Evolutionary conservation across 768 basidiomycete genomes (phyloP).

Genomic region (Termitomyces sp.): DNA sequence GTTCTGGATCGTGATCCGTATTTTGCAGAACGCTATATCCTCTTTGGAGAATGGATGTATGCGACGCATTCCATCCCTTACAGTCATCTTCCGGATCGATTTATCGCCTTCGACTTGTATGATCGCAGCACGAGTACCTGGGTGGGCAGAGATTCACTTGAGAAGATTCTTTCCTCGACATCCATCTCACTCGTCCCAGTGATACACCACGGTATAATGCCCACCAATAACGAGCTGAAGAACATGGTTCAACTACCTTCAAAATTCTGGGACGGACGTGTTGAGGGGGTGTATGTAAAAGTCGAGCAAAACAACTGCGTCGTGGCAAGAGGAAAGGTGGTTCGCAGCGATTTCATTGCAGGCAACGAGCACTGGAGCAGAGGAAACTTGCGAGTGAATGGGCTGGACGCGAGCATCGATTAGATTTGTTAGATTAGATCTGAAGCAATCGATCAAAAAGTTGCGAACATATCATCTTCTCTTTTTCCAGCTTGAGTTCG

Average conservation of each 20-base stretch:
- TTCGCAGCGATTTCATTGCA: conserved; percentile 58
- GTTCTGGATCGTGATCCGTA: conserved; percentile 48
- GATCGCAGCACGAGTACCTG: conserved; percentile 47
- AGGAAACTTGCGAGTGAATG: conserved; percentile 38
- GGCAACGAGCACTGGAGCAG: conserved; percentile 63
- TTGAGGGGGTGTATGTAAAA: conserved; percentile 62
- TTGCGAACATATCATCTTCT: too few relatives aligned
- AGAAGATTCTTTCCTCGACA: conserved; percentile 34
- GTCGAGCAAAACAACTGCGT: conserved; percentile 42
- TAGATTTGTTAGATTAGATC: conserved; percentile 24
- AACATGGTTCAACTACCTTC: conserved; percentile 47
- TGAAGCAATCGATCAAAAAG: conserved; percentile 12
- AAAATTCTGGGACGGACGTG: conserved; percentile 42
- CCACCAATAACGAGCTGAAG: conserved; percentile 36
- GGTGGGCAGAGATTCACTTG: conserved; percentile 35
- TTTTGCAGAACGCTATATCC: conserved; percentile 56
- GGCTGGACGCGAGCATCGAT: conserved; percentile 24
- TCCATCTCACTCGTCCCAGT: conserved; percentile 43
- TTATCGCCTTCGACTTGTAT: conserved; percentile 60
- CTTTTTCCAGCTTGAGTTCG: background rate
- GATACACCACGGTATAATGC: conserved; percentile 42
- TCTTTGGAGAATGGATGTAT: conserved; percentile 65
- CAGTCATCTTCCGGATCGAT: conserved; percentile 49
- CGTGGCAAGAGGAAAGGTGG: conserved; percentile 50
- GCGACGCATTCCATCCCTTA: conserved; percentile 64